Percentiles rank a stretch among this genome's conserved stretches.
phyloP scores from a whole-genome alignment of 2,329 filamentous ascomycete species.

The Cladosporium sp. region DNA sequence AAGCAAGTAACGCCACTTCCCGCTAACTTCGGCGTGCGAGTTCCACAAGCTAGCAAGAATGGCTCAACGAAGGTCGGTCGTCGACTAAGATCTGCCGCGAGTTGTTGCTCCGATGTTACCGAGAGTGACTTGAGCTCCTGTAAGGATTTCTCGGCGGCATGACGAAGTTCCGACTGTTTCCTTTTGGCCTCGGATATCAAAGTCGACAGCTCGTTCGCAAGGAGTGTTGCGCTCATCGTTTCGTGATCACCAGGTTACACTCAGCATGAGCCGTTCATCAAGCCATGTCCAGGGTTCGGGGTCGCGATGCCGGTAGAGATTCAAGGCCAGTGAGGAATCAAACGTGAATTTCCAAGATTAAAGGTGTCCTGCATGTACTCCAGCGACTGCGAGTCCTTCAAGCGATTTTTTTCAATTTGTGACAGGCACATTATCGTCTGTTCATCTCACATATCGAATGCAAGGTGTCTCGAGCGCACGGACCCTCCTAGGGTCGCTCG shows the following conservation, averaged over 20 bases:
- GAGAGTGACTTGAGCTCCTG: constrained; percentile 77
- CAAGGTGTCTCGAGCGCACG: constrained; percentile 4
- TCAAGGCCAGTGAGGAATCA: too few species aligned
- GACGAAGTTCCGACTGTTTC: constrained; percentile 83
- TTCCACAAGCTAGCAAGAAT: constrained; percentile 87
- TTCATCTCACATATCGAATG: constrained; percentile 1
- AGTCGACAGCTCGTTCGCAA: constrained; percentile 26
- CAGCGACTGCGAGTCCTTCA: too few species aligned
- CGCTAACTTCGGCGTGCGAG: constrained; percentile 84
- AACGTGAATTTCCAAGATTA: too few species aligned
- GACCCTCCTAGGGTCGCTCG: not conserved
- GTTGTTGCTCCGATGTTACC: constrained; percentile 67
- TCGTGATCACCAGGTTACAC: not conserved
- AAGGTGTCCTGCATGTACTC: too few species aligned
- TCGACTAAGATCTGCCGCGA: constrained; percentile 71
- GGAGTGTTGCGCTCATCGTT: constrained; percentile 26
- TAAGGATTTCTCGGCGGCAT: constrained; percentile 87
- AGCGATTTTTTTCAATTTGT: too few species aligned
- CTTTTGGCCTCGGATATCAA: constrained; percentile 69
- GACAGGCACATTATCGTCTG: too few species aligned
- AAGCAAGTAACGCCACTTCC: constrained; percentile 81
- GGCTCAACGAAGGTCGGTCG: constrained; percentile 82
- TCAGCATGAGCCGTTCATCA: not conserved
- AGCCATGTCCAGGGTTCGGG: constrained; percentile 4
- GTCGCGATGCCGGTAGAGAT: too few species aligned